Base-by-base conservation (phyloP, 1,139 yeast genomes). In the Geotrichum macrosporum region DNA sequence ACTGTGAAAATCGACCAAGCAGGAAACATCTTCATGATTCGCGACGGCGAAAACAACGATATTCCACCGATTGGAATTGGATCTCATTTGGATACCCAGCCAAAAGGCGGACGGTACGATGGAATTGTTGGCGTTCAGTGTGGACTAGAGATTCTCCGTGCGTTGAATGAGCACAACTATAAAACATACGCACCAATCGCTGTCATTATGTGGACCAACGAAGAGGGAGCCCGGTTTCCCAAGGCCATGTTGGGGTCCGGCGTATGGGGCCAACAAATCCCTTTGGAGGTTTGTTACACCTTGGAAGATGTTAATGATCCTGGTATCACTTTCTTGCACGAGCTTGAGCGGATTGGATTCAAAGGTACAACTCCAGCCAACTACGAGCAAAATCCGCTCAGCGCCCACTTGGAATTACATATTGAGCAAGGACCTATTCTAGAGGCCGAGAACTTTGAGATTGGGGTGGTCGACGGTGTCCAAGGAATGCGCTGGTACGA, bases 151-250 rank as follows among this genome's bases (percentile, higher is more conserved):
- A 78, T 81, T 4, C 61, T 82, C 53, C 67, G 86, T 52, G 80
- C 87, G 3, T 64, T 81, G 57, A 76, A 78, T 51, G 85, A 78
- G 12, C 77, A 79, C 61, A 65, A 71, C 34, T 72, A 66, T 55
- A 69, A 68, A 15, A 85, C 89, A 12, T 73, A 79, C 47, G 81
- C 72, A 52, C 88, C 87, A 10, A 73, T 82, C 47, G 80, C 82
- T 3, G 72, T 79, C 6, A 71, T 81, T 39, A 71, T 78, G 59
- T 82, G 89, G 89, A 79, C 82, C 57, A 82, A 82, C 58, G 89
- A 82, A 61, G 89, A 82, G 67, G 89, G 89, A 39, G 87, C 88
- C 0, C 66, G 89, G 44, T 82, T 81, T 59, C 84, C 88, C 5
- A 71, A 75, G 64, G 73, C 82, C 35, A 73, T 79, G 63, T 78